A percentile compares a stretch with the other conserved stretches of the same genome.
These are phyloP conservation scores for Pythium angustatum DNA, from an alignment of 352 stramenopile genomes.

Conservation along the genomic window DNA sequence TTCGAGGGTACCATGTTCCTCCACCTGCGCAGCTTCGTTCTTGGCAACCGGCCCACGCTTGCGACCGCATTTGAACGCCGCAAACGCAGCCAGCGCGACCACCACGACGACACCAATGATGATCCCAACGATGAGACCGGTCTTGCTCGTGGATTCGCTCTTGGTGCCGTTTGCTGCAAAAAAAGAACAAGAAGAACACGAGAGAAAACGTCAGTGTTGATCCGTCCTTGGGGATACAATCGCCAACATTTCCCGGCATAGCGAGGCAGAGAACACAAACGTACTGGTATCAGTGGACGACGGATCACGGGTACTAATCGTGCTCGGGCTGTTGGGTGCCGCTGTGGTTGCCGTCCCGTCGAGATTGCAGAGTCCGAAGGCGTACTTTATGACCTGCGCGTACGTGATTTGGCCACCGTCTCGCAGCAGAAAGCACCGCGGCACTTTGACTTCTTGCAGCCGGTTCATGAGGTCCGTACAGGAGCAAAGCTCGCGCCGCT, in stretches of 20 bases:
- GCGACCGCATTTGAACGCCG: not conserved
- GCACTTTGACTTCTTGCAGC: not conserved
- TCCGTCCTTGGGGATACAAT: not conserved
- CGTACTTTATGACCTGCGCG: conserved; percentile 5
- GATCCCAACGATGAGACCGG: conserved; percentile 12
- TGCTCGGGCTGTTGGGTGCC: not conserved
- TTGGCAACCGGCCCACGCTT: not conserved
- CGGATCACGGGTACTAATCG: not conserved
- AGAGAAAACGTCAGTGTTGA: not conserved
- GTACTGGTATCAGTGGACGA: not conserved
- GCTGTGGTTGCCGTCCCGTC: not conserved
- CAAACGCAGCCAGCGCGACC: not conserved
- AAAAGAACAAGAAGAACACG: not conserved
- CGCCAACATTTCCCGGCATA: not conserved
- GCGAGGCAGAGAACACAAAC: not conserved
- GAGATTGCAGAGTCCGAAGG: conserved; percentile 9
- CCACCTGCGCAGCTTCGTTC: not conserved
- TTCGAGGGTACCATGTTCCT: not conserved
- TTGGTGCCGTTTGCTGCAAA: not conserved
- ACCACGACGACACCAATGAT: not conserved
- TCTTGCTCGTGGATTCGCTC: conserved; percentile 1
- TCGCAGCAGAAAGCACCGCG: conserved; percentile 2
- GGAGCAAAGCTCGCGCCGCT: conserved; percentile 2
- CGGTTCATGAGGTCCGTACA: conserved; percentile 3
- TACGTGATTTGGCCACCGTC: not conserved